A percentile compares a stretch with the other conserved stretches of the same genome.
phyloP scores from a whole-genome alignment of 2,329 filamentous ascomycete genomes.

The Penicillium sp. region DNA sequence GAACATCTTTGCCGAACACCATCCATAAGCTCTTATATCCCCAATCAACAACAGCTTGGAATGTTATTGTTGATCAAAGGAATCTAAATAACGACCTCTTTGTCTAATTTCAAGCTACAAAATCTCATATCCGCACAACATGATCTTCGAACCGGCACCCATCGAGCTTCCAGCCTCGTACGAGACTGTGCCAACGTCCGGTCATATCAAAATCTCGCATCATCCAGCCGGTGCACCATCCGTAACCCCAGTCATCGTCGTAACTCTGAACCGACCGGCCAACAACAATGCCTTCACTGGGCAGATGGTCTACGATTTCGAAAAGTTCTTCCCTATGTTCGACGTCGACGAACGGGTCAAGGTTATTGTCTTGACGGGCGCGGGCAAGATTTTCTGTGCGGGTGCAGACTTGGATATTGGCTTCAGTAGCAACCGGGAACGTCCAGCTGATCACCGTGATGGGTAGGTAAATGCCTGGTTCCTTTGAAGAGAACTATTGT shows the following conservation, averaged over 20 bases:
- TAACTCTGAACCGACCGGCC: conserved; percentile 61
- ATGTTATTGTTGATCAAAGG: not conserved
- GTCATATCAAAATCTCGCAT: conserved; percentile 47
- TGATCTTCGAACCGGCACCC: conserved; percentile 30
- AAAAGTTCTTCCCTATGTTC: conserved; percentile 44
- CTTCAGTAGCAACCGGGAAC: conserved; percentile 52
- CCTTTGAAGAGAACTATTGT: not conserved
- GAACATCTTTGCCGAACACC: conserved; percentile 3
- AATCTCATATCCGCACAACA: conserved; percentile 12
- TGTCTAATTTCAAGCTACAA: not conserved
- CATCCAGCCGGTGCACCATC: conserved; percentile 54
- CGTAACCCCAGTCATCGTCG: conserved; percentile 55
- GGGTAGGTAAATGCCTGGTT: conserved; percentile 46
- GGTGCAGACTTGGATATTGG: conserved; percentile 63
- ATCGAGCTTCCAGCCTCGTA: conserved; percentile 33
- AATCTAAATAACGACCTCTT: not conserved
- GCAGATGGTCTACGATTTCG: conserved; percentile 56
- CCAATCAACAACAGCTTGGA: not conserved
- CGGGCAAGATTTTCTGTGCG: conserved; percentile 56
- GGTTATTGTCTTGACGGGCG: conserved; percentile 61
- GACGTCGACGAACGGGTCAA: conserved; percentile 62
- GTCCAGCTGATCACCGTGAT: conserved; percentile 59
- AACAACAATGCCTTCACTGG: conserved; percentile 66
- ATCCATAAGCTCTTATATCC: not conserved
- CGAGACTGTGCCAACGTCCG: conserved; percentile 29